Evolutionary conservation across 306 rosid species (phyloP), one percentile per base, ranked within the genome.

Genomic region (Casuarina equisetifolia): DNA sequence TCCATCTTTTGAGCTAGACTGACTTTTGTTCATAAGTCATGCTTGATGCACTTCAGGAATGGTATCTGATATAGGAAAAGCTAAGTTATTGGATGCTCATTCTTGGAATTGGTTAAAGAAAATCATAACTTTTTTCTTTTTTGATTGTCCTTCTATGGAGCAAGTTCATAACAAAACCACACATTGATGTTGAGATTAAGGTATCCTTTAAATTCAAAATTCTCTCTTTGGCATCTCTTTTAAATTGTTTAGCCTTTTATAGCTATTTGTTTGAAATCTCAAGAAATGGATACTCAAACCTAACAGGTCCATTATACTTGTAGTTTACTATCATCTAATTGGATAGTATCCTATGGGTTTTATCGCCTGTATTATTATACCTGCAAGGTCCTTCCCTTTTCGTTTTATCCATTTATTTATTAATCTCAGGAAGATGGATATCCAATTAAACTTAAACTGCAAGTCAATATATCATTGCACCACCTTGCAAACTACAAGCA

Each of bases 171-270:
- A 84, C 79, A 85, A 78, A 82, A 3, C 99, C 98, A 54, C 92
- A 91, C 77, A 80, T 98, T 38, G 98, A 92, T 36, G 90, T 88
- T 55, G 98, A 96, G 88, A 90, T 96, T 59, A 96, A 96, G 98
- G 99, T 94, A 84, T 6, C 79, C 82, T 32, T 79, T 58, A 9
- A 51, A 43, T 11, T 61, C 69, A 9, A 48, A 46, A 48, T 66
- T 48, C 5, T 61, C 39, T 39, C 77, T 78, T 74, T 58, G 64
- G 63, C 68, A 19, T 82, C 70, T 49, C 69, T 40, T 20, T 43
- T 61, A 57, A 44, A 43, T 55, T 5, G 8, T 35, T 15, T 20
- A 19, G n/a, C 12, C 1, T n/a, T 13, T 5, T 13, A 9, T 35
- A 32, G 4, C 70, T 38, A 20, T 5, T 48, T 70, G 19, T 13